Evolutionary conservation across 768 basidiomycete genomes (phyloP), one percentile per base, ranked within the genome.

Genomic region (Trametes maxima): DNA sequence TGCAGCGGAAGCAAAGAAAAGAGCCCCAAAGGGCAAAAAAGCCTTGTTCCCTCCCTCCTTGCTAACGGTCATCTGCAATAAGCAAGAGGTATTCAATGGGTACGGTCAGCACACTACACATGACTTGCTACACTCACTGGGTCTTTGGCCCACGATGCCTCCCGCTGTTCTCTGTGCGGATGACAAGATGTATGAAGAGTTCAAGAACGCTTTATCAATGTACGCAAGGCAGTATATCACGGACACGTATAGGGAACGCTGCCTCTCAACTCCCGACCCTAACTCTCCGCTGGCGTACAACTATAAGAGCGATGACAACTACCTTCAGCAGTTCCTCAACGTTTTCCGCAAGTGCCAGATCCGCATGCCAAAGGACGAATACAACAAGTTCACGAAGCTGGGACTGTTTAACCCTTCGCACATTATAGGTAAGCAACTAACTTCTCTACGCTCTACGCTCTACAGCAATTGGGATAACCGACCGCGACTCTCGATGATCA

Each of bases 81-180:
- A 17, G 1, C 55, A 57, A 19, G 37, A 47, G 10, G 36, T 39
- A 0, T 57, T 57, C 45, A 57, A 57, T 22, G 55, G 55, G 14
- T 47, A 49, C 8, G 57, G 57, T 1, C 40, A 58, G 28, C 57
- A 58, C n/a, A 58, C 57, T 2, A 48, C 57, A 5, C 28, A 42
- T 13, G 57, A 58, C 39, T 14, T 58, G 1, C 47, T 58, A 3
- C 48, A 58, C 28, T 4, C 7, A 10, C 47, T 50, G 8, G 57
- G 17, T 1, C 19, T 58, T 8, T 57, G 56, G 56, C 56, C 56
- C 1, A 25, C 45, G 3, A 57, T 43, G 17, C 47, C 47, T 1
- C 21, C 47, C 2, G 6, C 1, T 3, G 24, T 19, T 21, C n/a
- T 50, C 13, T 57, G 56, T 25, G 25, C 24, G 3, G 39, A 57